These are phyloP conservation scores for Candida jianshihensis DNA, from an alignment of 805 yeast species.

Conservation along the genomic window DNA sequence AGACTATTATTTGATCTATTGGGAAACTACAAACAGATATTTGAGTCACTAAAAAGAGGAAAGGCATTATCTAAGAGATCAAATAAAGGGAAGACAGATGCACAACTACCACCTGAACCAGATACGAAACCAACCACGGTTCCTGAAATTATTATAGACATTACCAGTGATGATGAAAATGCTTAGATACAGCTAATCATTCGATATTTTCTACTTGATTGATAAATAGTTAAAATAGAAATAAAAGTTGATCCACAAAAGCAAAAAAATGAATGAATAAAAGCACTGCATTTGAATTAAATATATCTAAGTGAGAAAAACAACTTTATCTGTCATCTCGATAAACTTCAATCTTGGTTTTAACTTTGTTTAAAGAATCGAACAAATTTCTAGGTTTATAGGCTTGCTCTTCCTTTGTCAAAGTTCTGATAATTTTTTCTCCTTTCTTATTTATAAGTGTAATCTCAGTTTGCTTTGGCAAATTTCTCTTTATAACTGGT, in stretches of 20 bases:
- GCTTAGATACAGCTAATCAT: too few species aligned
- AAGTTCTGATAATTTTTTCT: conserved; percentile 20
- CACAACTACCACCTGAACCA: too few species aligned
- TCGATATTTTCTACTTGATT: too few species aligned
- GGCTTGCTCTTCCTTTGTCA: conserved; percentile 16
- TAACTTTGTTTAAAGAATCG: conserved; percentile 6
- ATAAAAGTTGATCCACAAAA: neutral
- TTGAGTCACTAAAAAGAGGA: conserved; percentile 47
- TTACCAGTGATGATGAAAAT: conserved; percentile 1
- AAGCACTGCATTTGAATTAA: neutral
- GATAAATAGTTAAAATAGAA: too few species aligned
- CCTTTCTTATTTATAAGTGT: conserved; percentile 28
- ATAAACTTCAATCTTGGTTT: conserved; percentile 1
- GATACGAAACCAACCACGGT: too few species aligned
- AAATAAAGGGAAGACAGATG: too few species aligned
- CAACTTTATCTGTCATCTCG: neutral
- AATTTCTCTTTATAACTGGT: neutral
- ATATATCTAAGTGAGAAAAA: neutral
- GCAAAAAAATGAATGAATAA: too few species aligned
- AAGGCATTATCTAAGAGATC: conserved; percentile 10
- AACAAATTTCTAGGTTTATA: conserved; percentile 26
- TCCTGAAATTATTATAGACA: conserved; percentile 2
- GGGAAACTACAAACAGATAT: conserved; percentile 51
- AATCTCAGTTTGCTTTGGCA: conserved; percentile 4
- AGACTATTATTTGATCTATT: conserved; percentile 58